These are phyloP conservation scores for Lignosus rhinocerotis DNA, from an alignment of 1,284 basidiomycete species.

Conservation along the genomic window DNA sequence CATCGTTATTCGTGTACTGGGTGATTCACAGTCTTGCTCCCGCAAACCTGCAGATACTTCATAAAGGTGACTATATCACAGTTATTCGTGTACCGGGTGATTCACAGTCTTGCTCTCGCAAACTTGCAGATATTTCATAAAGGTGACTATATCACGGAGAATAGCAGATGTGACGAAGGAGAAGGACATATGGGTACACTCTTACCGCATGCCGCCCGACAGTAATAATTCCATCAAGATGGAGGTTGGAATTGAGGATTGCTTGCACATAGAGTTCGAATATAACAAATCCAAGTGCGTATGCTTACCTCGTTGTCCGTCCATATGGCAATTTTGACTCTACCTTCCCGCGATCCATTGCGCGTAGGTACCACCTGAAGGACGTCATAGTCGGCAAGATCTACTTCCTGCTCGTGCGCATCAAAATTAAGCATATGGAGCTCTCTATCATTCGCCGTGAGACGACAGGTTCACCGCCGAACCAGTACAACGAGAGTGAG, in stretches of 20 bases:
- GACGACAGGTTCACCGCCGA: slow-evolving; percentile 94
- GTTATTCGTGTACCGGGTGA: not conserved
- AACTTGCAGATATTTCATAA: slow-evolving; percentile 81
- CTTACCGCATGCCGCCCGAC: slow-evolving; percentile 97
- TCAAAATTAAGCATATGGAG: slow-evolving; percentile 99
- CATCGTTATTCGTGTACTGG: not conserved
- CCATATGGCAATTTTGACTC: not conserved
- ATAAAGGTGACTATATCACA: slow-evolving; percentile 89
- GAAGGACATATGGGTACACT: slow-evolving; percentile 96
- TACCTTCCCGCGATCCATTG: not conserved
- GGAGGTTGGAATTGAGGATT: slow-evolving; percentile 99
- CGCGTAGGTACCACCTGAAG: slow-evolving; percentile 89
- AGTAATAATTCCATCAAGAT: slow-evolving; percentile 98
- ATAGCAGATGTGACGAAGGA: slow-evolving; percentile 95
- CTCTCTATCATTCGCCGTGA: slow-evolving; percentile 96
- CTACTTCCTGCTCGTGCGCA: slow-evolving; percentile 96
- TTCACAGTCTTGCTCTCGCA: not conserved
- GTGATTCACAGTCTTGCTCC: not conserved
- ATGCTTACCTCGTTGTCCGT: not conserved
- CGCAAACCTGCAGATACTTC: slow-evolving; percentile 72
- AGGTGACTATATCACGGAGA: slow-evolving; percentile 86
- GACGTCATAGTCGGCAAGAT: slow-evolving; percentile 99
- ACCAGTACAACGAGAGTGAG: slow-evolving; percentile 98
- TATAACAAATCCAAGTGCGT: slow-evolving; percentile 98
- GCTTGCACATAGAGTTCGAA: slow-evolving; percentile 98